Percentiles rank a stretch among this genome's conserved stretches.
Evolutionary conservation across 345 rosid species (phyloP).

Genomic region (Syzygium jambos): DNA sequence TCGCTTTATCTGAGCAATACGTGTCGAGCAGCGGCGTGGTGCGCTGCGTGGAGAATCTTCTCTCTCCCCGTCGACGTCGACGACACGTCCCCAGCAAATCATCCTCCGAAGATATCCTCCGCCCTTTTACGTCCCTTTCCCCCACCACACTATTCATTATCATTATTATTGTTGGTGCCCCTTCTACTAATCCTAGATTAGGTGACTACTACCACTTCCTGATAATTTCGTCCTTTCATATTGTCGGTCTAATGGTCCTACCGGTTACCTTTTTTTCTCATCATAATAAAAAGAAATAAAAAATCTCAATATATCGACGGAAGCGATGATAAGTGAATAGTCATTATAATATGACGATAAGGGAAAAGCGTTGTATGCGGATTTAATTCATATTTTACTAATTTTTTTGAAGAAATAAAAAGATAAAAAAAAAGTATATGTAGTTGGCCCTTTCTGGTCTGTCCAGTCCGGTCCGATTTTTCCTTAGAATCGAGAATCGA

Average conservation of each 20-base stretch:
- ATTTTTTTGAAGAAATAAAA: too few relatives aligned
- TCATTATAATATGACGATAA: too few relatives aligned
- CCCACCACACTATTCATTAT: not conserved
- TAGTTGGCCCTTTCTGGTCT: too few relatives aligned
- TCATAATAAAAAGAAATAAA: rapidly evolving
- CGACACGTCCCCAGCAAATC: not conserved
- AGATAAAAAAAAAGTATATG: too few relatives aligned
- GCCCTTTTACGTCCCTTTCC: not conserved
- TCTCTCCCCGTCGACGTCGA: not conserved
- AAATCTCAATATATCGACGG: too few relatives aligned
- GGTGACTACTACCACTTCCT: not conserved
- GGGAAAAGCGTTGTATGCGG: too few relatives aligned
- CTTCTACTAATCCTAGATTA: not conserved
- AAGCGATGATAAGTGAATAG: rapidly evolving
- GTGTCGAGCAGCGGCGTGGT: not conserved
- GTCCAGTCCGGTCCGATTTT: too few relatives aligned
- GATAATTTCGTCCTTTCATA: not conserved
- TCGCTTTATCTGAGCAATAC: not conserved
- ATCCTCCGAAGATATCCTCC: not conserved
- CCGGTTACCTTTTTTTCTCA: too few relatives aligned
- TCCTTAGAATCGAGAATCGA: too few relatives aligned
- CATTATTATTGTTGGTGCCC: not conserved
- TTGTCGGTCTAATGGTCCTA: too few relatives aligned
- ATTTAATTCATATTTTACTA: too few relatives aligned
- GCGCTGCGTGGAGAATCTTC: not conserved